Conservation (phyloP, 2,329 filamentous ascomycete species). For the Beauveria medogensis region DNA sequence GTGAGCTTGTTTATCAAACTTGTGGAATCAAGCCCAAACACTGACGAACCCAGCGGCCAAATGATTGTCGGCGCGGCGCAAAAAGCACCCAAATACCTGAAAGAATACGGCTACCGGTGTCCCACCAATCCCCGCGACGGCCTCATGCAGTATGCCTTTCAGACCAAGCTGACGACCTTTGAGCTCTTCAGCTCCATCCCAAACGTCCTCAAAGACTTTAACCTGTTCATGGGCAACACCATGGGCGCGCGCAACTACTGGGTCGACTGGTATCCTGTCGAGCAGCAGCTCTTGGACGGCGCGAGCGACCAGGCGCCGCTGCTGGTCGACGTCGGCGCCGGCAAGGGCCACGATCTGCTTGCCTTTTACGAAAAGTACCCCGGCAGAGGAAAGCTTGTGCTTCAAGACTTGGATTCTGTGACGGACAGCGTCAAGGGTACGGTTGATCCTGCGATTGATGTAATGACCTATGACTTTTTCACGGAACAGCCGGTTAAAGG, state of each 20-base stretch:
- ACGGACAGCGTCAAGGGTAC: conserved; percentile 14
- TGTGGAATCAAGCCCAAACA: not conserved
- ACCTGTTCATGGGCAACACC: not conserved
- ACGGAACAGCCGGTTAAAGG: conserved; percentile 21
- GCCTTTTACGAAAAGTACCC: conserved; percentile 19
- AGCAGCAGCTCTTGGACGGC: conserved; percentile 20
- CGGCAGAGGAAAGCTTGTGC: conserved; percentile 16
- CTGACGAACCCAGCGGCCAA: not conserved
- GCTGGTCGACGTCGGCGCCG: conserved; percentile 23
- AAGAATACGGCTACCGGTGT: not conserved
- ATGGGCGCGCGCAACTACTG: not conserved
- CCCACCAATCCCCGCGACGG: not conserved
- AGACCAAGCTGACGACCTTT: conserved; percentile 1
- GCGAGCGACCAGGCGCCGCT: conserved; percentile 14
- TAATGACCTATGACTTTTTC: conserved; percentile 27
- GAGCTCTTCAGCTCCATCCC: not conserved
- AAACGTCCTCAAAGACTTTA: not conserved
- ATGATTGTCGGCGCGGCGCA: conserved; percentile 8
- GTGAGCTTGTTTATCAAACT: not conserved
- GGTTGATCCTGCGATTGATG: conserved; percentile 16
- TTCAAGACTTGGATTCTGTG: conserved; percentile 21
- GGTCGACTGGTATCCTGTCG: conserved; percentile 16
- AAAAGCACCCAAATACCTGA: not conserved
- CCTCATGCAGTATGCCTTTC: conserved; percentile 1
- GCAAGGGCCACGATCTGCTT: conserved; percentile 23